These are phyloP conservation scores for Aspergillus nomiae DNA, from an alignment of 2,329 filamentous ascomycete genomes.

Conservation along the genomic window DNA sequence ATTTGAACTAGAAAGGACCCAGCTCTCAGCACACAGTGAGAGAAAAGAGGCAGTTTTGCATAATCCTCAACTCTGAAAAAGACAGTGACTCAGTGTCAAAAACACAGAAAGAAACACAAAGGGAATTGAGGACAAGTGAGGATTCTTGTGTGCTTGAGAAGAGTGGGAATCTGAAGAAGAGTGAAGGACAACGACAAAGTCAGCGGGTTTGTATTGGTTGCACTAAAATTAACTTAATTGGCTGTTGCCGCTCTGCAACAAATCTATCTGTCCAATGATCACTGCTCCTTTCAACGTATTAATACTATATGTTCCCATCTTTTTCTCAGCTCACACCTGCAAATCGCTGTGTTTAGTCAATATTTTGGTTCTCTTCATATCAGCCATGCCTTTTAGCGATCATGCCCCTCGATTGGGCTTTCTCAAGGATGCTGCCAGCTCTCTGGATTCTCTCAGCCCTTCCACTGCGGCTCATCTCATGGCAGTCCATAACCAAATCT, in stretches of 20 bases:
- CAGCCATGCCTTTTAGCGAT: constrained; percentile 25
- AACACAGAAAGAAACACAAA: not conserved
- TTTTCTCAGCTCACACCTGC: not conserved
- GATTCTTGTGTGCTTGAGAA: not conserved
- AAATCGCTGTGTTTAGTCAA: not conserved
- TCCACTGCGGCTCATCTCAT: constrained; percentile 47
- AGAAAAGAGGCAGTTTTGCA: not conserved
- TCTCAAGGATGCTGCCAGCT: constrained; percentile 38
- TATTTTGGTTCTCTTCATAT: not conserved
- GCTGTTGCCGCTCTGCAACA: not conserved
- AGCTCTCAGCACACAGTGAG: not conserved
- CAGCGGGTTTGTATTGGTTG: not conserved
- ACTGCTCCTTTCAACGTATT: not conserved
- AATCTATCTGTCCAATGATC: not conserved
- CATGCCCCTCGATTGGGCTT: constrained; percentile 35
- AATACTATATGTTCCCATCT: not conserved
- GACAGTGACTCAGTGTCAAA: not conserved
- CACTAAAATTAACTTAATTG: not conserved
- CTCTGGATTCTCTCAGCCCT: constrained; percentile 34
- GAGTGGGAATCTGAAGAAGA: not conserved
- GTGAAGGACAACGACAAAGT: not conserved
- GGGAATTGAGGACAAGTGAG: not conserved
- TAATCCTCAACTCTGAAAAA: not conserved
- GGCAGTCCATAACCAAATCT: constrained; percentile 38
- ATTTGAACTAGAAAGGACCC: not conserved